A percentile compares a stretch with the other conserved stretches of the same genome.
Conservation (phyloP, 2,329 filamentous ascomycete genomes). For the Colletotrichum zoysiae region DNA sequence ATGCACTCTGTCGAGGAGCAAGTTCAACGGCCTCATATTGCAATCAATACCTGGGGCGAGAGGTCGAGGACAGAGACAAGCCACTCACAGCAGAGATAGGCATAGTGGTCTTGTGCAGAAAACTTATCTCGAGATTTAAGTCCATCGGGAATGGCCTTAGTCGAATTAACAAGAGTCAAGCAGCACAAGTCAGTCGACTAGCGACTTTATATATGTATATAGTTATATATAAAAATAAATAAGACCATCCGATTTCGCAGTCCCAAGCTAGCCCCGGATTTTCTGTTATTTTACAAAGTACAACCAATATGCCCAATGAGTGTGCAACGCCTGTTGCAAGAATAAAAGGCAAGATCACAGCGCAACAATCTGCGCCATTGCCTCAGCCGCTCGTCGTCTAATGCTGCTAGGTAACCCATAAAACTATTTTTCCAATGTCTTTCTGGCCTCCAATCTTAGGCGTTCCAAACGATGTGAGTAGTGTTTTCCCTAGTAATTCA, state of each 20-base stretch:
- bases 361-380: constrained; percentile 8
- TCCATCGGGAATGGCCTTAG: not conserved
- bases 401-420: not conserved
- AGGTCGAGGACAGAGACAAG: not conserved
- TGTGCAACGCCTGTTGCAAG: constrained; percentile 18
- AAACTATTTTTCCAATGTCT: constrained; percentile 4
- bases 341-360: constrained; percentile 3
- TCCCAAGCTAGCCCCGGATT: constrained; percentile 30
- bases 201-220: not conserved
- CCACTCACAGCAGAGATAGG: not conserved
- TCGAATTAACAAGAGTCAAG: not conserved
- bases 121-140: no score
- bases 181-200: not conserved
- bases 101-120: not conserved
- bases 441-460: constrained; percentile 3
- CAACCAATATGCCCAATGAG: constrained; percentile 24
- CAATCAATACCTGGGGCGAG: not conserved
- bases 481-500: constrained; percentile 79
- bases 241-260: constrained; percentile 12
- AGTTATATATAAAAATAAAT: not conserved
- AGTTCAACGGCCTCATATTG: not conserved
- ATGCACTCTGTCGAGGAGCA: not conserved
- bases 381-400: constrained; percentile 5
- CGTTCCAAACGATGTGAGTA: constrained; percentile 25
- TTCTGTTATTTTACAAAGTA: constrained; percentile 40